phyloP scores from a whole-genome alignment of 805 yeast species.

The Candida sphagnicola region DNA sequence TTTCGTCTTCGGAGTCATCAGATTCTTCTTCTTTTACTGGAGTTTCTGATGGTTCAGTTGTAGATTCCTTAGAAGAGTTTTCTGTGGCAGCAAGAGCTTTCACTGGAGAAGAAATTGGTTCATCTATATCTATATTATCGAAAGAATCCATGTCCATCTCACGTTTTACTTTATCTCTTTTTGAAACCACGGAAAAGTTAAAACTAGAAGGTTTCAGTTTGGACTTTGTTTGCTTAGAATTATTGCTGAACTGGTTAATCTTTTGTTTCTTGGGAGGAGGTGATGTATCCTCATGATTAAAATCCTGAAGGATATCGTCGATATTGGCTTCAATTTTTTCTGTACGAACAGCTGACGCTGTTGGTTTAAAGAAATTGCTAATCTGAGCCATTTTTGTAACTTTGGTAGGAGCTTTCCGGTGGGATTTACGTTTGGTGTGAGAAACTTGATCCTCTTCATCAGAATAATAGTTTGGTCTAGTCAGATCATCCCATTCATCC shows the following conservation, averaged over 20 bases:
- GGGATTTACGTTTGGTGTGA: conserved; percentile 17
- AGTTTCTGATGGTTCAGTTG: conserved; percentile 2
- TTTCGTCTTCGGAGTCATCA: conserved; percentile 51
- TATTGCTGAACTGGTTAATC: conserved; percentile 13
- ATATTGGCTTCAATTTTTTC: conserved; percentile 49
- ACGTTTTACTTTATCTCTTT: conserved; percentile 2
- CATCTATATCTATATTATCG: conserved; percentile 21
- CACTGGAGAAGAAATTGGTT: conserved; percentile 33
- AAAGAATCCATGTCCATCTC: conserved; percentile 12
- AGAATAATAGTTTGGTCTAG: conserved; percentile 49
- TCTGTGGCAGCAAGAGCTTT: conserved; percentile 15
- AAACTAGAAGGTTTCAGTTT: conserved; percentile 16
- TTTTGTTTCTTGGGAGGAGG: conserved; percentile 15
- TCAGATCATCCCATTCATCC: conserved; percentile 75
- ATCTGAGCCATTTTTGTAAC: conserved; percentile 46
- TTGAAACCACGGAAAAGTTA: conserved; percentile 15
- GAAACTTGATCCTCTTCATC: conserved; percentile 46
- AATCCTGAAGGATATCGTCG: conserved; percentile 64
- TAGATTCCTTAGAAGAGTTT: conserved; percentile 10
- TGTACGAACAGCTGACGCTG: conserved; percentile 23
- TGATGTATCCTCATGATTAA: conserved; percentile 17
- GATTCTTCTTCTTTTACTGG: conserved; percentile 8
- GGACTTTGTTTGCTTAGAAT: conserved; percentile 12
- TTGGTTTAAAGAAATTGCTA: conserved; percentile 49
- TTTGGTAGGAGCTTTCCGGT: conserved; percentile 29